Evolutionary conservation across 2,329 filamentous ascomycete genomes (phyloP).

Genomic region (Diaporthe citri): DNA sequence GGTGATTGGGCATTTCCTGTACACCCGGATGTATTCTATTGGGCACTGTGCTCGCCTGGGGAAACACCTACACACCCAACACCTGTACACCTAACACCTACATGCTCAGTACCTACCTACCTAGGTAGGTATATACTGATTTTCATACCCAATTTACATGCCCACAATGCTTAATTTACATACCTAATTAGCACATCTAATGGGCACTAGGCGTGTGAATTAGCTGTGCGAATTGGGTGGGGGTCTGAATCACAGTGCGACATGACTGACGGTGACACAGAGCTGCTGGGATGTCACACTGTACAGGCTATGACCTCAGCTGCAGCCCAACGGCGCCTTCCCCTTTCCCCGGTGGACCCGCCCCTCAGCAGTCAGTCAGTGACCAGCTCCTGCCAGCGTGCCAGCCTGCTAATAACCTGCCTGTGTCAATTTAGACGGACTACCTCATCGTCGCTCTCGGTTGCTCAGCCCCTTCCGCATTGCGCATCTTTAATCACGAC

Average conservation of each 20-base stretch:
- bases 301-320: slow-evolving; percentile 37
- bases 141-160: too few species aligned
- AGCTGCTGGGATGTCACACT: neutral
- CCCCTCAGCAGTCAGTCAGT: slow-evolving; percentile 32
- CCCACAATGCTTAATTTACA: too few species aligned
- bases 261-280: neutral
- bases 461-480: slow-evolving; percentile 39
- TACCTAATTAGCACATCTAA: too few species aligned
- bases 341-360: slow-evolving; percentile 39
- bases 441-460: slow-evolving; percentile 38
- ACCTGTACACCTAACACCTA: too few species aligned
- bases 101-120: too few species aligned
- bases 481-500: slow-evolving; percentile 31
- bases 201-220: too few species aligned
- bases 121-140: too few species aligned
- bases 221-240: too few species aligned
- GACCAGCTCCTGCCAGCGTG: slow-evolving; percentile 35
- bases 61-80: too few species aligned
- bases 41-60: slow-evolving; percentile 14
- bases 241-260: slow-evolving; percentile 27
- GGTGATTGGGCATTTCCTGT: slow-evolving; percentile 9
- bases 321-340: slow-evolving; percentile 38
- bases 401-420: slow-evolving; percentile 21
- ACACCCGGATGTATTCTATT: neutral
- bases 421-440: slow-evolving; percentile 22